Evolutionary conservation across 768 basidiomycete genomes (phyloP).

Genomic region (Collybia sp.): DNA sequence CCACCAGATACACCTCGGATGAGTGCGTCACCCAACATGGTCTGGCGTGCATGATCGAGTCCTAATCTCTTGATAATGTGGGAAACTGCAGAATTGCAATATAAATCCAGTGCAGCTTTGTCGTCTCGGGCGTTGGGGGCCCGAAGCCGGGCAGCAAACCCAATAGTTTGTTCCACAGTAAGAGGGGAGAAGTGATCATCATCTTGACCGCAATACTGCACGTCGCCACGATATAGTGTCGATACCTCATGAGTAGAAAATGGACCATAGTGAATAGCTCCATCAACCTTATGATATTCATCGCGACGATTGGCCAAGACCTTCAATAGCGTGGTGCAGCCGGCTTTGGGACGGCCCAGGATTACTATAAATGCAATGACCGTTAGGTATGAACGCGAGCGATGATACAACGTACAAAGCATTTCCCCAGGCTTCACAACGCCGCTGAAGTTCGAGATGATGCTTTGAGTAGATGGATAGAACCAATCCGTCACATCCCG

Average conservation of each 20-base stretch:
- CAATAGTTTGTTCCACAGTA: conserved; percentile 73
- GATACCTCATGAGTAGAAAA: conserved; percentile 60
- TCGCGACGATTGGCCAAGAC: conserved; percentile 72
- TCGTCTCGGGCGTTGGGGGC: conserved; percentile 53
- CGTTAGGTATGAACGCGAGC: not conserved
- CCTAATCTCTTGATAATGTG: conserved; percentile 77
- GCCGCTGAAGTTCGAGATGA: conserved; percentile 63
- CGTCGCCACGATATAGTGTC: conserved; percentile 71
- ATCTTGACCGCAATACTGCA: conserved; percentile 79
- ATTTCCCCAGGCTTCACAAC: conserved; percentile 68
- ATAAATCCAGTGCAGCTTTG: conserved; percentile 38
- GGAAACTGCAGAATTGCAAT: conserved; percentile 48
- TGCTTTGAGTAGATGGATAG: conserved; percentile 60
- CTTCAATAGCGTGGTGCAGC: conserved; percentile 83
- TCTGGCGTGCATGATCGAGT: conserved; percentile 64
- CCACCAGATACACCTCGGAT: conserved; percentile 73
- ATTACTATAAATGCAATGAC: conserved; percentile 51
- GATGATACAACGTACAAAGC: conserved; percentile 48
- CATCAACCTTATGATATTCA: conserved; percentile 64
- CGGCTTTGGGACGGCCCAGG: conserved; percentile 80
- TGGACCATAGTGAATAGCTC: conserved; percentile 73
- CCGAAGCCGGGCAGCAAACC: conserved; percentile 64
- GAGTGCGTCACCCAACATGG: conserved; percentile 75
- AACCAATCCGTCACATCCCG: conserved; percentile 37
- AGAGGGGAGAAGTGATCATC: conserved; percentile 85